phyloP scores from a whole-genome alignment of 2,329 filamentous ascomycete genomes.

The Colletotrichum karsti region DNA sequence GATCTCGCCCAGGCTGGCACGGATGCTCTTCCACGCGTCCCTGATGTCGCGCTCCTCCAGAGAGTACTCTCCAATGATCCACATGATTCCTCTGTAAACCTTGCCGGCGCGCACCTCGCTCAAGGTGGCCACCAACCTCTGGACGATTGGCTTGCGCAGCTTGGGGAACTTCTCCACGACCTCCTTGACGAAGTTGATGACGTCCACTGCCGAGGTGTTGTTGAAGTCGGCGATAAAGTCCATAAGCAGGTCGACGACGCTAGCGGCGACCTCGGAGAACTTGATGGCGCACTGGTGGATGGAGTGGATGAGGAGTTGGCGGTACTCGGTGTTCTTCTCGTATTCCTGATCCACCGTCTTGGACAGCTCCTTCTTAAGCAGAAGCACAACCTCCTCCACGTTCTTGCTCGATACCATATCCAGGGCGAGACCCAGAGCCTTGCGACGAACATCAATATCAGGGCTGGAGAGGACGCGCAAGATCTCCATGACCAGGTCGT shows the following conservation, averaged over 20 bases:
- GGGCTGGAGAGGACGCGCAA: conserved; percentile 93
- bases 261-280: conserved; percentile 97
- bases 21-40: conserved; percentile 96
- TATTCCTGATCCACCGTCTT: conserved; percentile 99
- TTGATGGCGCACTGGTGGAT: conserved; percentile 99
- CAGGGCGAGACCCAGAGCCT: conserved; percentile 87
- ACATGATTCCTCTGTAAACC: conserved; percentile 94
- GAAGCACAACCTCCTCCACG: conserved; percentile 93
- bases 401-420: conserved; percentile 99
- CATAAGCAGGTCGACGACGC: conserved; percentile 96
- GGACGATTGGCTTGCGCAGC: conserved; percentile 85
- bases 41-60: conserved; percentile 92
- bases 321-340: conserved; percentile 97
- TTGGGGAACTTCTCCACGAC: conserved; percentile 98
- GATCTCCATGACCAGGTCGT: conserved; percentile 97
- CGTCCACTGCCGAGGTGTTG: conserved; percentile 94
- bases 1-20: conserved; percentile 93
- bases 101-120: conserved; percentile 95
- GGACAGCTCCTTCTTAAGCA: conserved; percentile 95
- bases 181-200: conserved; percentile 98
- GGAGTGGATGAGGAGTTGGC: conserved; percentile 92
- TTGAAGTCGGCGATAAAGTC: conserved; percentile 99
- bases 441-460: conserved; percentile 93
- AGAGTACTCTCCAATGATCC: conserved; percentile 98
- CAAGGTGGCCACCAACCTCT: conserved; percentile 87